Percentiles rank a stretch among this genome's conserved stretches.
These are phyloP conservation scores for Straminergon stramineum DNA, from an alignment of 225 moss, liverwort and hornwort genomes.

Conservation along the genomic window DNA sequence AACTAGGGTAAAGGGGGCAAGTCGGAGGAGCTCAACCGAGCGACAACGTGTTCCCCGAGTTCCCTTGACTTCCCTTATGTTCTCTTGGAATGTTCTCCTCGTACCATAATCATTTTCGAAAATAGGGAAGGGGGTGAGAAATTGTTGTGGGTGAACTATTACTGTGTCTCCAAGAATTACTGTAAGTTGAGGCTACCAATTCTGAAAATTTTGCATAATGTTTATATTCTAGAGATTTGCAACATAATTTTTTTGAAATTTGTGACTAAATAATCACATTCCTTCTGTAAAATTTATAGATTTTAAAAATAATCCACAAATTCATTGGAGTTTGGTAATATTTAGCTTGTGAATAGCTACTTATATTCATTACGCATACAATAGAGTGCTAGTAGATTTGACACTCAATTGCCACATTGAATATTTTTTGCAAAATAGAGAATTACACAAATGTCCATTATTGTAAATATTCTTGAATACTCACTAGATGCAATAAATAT, in stretches of 20 bases:
- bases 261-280: neutral
- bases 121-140: neutral
- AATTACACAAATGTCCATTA: neutral
- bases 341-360: no score
- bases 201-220: neutral
- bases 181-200: neutral
- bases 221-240: neutral
- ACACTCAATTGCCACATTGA: neutral
- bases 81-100: neutral
- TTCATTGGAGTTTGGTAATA: neutral
- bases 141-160: neutral
- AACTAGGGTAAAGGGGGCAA: neutral
- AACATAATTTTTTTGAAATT: no score
- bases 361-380: neutral
- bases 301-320: neutral
- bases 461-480: neutral
- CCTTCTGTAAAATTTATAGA: neutral
- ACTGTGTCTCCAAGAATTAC: neutral
- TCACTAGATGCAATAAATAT: no score
- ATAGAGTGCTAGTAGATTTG: neutral
- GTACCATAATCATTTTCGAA: neutral
- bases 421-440: accelerated
- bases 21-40: neutral
- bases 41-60: neutral
- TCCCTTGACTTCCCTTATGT: neutral